phyloP scores from a whole-genome alignment of 2,329 filamentous ascomycete genomes.

The Botryosphaeria dothidea region DNA sequence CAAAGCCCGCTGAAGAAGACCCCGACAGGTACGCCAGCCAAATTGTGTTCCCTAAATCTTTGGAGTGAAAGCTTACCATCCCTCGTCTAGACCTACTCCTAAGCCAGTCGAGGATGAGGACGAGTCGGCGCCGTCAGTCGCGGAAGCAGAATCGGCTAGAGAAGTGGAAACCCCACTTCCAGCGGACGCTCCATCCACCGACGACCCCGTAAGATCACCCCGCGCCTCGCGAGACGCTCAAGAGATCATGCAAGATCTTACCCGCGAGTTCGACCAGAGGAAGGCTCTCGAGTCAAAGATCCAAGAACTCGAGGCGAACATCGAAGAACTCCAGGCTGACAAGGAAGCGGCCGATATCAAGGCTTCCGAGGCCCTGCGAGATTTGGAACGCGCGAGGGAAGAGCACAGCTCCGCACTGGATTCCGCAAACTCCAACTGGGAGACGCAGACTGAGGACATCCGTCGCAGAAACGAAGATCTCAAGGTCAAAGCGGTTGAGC shows the following conservation, averaged over 20 bases:
- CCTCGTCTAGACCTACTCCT: neutral
- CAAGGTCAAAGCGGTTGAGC: constrained; percentile 19
- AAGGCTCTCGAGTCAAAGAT: constrained; percentile 19
- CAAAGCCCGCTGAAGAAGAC: neutral
- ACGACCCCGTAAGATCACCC: constrained; percentile 15
- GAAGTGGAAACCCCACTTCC: constrained; percentile 2
- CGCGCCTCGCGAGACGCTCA: constrained; percentile 10
- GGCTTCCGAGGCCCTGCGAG: constrained; percentile 9
- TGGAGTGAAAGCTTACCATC: neutral
- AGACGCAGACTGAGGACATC: constrained; percentile 17
- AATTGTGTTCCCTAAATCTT: neutral
- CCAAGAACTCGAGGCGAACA: constrained; percentile 12
- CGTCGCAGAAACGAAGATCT: constrained; percentile 14
- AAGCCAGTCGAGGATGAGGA: constrained; percentile 1
- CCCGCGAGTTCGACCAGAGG: constrained; percentile 17
- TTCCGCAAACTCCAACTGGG: constrained; percentile 1
- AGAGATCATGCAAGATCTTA: constrained; percentile 18
- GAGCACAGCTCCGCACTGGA: constrained; percentile 8
- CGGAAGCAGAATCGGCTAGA: neutral
- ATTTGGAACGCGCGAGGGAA: constrained; percentile 2
- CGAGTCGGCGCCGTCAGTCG: neutral
- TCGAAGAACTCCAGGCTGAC: constrained; percentile 19
- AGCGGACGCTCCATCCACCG: neutral
- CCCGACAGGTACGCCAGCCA: constrained; percentile 7
- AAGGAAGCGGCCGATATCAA: constrained; percentile 14